A percentile compares a stretch with the other conserved stretches of the same genome.
Evolutionary conservation across 257 asterid species (phyloP).

Genomic region (Catharanthus roseus): DNA sequence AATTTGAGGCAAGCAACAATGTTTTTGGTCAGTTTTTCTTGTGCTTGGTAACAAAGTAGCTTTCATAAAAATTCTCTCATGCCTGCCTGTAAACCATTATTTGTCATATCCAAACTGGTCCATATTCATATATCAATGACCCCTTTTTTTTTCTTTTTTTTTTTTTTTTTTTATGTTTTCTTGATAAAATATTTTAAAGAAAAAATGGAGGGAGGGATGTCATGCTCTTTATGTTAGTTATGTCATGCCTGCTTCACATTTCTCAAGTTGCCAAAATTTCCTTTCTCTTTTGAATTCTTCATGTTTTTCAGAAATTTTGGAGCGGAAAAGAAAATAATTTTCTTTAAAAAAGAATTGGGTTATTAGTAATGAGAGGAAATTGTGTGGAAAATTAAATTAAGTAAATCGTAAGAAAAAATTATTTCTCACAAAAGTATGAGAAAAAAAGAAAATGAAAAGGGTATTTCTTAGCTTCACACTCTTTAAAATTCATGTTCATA

Average conservation of each 20-base stretch:
- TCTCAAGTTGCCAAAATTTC: not conserved
- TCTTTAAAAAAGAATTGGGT: too few species aligned
- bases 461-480: too few species aligned
- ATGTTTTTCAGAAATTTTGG: too few species aligned
- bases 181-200: not conserved
- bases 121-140: not conserved
- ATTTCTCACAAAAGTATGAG: too few species aligned
- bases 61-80: not conserved
- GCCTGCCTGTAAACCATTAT: not conserved
- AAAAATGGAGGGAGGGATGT: not conserved
- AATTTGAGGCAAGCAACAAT: not conserved
- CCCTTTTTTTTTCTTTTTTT: too few species aligned
- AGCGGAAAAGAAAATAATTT: too few species aligned
- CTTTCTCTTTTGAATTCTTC: not conserved
- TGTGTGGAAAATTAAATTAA: too few species aligned
- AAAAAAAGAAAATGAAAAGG: too few species aligned
- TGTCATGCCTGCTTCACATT: not conserved
- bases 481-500: too few species aligned
- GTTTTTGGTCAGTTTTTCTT: not conserved
- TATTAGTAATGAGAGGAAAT: too few species aligned
- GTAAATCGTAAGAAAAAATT: too few species aligned
- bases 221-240: not conserved
- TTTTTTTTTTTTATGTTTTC: not conserved
- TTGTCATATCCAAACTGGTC: not conserved
- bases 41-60: not conserved